A percentile compares a stretch with the other conserved stretches of the same genome.
These are phyloP conservation scores for Saccharomycopsis guyanensis DNA, from an alignment of 805 yeast species.

Conservation along the genomic window DNA sequence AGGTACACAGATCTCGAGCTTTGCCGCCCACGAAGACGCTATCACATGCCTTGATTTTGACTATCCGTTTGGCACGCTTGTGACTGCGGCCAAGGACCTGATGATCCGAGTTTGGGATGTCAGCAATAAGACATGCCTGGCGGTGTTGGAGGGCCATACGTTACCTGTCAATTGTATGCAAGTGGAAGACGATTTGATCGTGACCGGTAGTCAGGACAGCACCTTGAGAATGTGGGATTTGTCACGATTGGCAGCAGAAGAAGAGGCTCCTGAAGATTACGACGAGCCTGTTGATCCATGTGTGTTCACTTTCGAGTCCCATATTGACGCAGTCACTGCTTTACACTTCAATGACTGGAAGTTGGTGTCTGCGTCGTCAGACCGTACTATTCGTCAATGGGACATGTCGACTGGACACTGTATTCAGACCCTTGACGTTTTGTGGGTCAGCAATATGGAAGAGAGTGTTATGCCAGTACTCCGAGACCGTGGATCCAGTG, in stretches of 20 bases:
- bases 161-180: conserved; percentile 55
- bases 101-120: conserved; percentile 81
- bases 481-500: conserved; percentile 14
- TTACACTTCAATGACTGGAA: conserved; percentile 44
- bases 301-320: conserved; percentile 50
- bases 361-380: conserved; percentile 65
- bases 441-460: conserved; percentile 40
- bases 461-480: too few relatives aligned
- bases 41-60: conserved; percentile 61
- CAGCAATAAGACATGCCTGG: conserved; percentile 30
- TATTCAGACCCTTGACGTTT: conserved; percentile 60
- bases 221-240: conserved; percentile 55
- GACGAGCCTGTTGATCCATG: conserved; percentile 28
- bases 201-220: conserved; percentile 59
- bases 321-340: conserved; percentile 60
- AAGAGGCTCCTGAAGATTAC: conserved; percentile 22
- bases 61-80: conserved; percentile 66
- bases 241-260: conserved; percentile 23
- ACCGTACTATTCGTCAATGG: conserved; percentile 71
- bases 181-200: conserved; percentile 42
- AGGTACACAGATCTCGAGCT: conserved; percentile 44
- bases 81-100: conserved; percentile 72
- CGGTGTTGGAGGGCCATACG: conserved; percentile 21
- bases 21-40: conserved; percentile 45
- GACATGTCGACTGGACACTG: conserved; percentile 60